Evolutionary conservation across 2,329 filamentous ascomycete genomes (phyloP), one percentile per base, ranked within the genome.

Genomic region (Rutstroemia sp.): DNA sequence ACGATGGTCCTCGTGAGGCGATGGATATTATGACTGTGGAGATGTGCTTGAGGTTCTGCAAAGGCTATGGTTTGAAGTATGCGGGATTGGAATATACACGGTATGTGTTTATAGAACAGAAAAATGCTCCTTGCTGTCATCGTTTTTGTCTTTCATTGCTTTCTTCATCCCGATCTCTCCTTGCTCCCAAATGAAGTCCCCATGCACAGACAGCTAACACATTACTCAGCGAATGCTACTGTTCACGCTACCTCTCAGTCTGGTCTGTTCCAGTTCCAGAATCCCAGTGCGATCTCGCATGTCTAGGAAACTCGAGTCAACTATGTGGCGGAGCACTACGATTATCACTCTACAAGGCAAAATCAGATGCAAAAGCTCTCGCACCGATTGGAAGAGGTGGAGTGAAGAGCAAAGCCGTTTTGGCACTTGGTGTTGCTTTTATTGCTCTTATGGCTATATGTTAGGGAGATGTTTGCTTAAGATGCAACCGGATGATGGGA

Each of bases 21-120:
- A 8, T 58, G n/a, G 59, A 62, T 38, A 55, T 49, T 0, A 67
- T 67, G 66, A 67, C 63, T 1, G 64, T 67, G 1, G 52, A 54
- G 10, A 49, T 52, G 7, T 68, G 66, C 46, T 47, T 66, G 42
- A 44, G 56, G 14, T 65, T 55, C 27, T 68, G 66, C 46, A 49
- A 44, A 5, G 48, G 42, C 1, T 57, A 58, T 25, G 50, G 38
- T 1, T 63, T 63, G 48, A 39, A 54, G 2, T 67, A 62, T 58
- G 65, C 66, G 16, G 66, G 66, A 7, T 49, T 67, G 54, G 66
- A 67, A 56, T 67, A 67, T 59, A 63, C 65, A 2, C 61, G 56
- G 66, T 67, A 59, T 4, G 63, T 59, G 34, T 30, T 30, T 7
- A 30, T 41, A 16, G n/a, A 23, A 23, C 23, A 23, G 5, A 23